These are phyloP conservation scores for Kwoniella heveanensis DNA, from an alignment of 768 basidiomycete genomes.

Conservation along the genomic window DNA sequence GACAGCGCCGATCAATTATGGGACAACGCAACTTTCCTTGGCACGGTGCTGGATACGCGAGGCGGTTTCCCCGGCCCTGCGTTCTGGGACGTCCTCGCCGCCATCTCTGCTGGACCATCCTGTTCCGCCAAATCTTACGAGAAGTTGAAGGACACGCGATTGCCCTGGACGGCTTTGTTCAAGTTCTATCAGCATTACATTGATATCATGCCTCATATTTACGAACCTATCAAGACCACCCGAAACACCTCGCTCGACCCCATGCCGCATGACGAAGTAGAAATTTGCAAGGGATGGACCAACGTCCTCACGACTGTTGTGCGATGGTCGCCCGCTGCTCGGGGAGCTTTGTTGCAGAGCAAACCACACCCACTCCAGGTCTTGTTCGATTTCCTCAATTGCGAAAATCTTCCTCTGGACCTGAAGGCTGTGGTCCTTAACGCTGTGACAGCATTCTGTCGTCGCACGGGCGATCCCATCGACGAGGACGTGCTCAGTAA, in stretches of 20 bases:
- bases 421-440: conserved; percentile 39
- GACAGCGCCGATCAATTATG: conserved; percentile 43
- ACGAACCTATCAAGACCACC: conserved; percentile 40
- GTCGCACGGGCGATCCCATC: conserved; percentile 32
- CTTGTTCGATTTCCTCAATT: conserved; percentile 48
- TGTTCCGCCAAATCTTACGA: conserved; percentile 45
- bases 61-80: conserved; percentile 33
- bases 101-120: conserved; percentile 37
- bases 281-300: conserved; percentile 43
- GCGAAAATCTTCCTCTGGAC: conserved; percentile 41
- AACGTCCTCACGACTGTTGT: conserved; percentile 41
- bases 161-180: conserved; percentile 36
- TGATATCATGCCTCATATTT: conserved; percentile 41
- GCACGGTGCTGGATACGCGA: conserved; percentile 38
- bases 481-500: conserved; percentile 40
- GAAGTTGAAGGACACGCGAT: conserved; percentile 43
- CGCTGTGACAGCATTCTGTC: conserved; percentile 45
- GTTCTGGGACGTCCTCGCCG: conserved; percentile 41
- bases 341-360: conserved; percentile 35
- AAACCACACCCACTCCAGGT: conserved; percentile 44
- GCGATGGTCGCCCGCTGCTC: conserved; percentile 37
- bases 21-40: conserved; percentile 40
- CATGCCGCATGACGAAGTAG: conserved; percentile 37
- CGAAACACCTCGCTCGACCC: conserved; percentile 33
- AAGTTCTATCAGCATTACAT: conserved; percentile 47